These are phyloP conservation scores for Cenchrus fungigraminus DNA, from an alignment of 176 grass and related monocot genomes.

Conservation along the genomic window DNA sequence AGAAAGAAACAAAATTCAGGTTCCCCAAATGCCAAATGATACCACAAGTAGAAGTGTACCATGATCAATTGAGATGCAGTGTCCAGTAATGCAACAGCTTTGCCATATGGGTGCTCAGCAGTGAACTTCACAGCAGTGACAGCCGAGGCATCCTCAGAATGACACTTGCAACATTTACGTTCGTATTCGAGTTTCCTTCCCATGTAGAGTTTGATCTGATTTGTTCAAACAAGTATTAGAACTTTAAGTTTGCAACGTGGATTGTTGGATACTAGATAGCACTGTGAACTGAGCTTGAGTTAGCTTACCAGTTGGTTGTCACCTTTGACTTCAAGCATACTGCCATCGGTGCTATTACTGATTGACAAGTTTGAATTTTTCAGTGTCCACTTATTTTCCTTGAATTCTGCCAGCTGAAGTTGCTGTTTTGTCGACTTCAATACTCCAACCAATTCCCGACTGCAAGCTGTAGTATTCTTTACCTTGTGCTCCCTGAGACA, in stretches of 20 bases:
- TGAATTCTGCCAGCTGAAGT: slow-evolving; percentile 66
- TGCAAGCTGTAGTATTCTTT: slow-evolving; percentile 30
- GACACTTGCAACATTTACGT: slow-evolving; percentile 59
- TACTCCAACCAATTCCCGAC: slow-evolving; percentile 62
- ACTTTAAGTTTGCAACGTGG: not conserved
- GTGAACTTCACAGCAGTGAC: slow-evolving; percentile 77
- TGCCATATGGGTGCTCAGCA: slow-evolving; percentile 74
- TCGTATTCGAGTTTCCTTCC: slow-evolving; percentile 76
- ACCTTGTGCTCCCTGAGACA: slow-evolving; percentile 48
- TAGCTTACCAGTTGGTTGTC: slow-evolving; percentile 60
- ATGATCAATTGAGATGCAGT: slow-evolving; percentile 57
- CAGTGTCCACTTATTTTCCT: slow-evolving; percentile 71
- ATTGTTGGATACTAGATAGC: not conserved
- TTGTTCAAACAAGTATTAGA: slow-evolving; percentile 23
- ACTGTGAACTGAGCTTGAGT: slow-evolving; percentile 24
- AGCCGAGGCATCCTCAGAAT: slow-evolving; percentile 41
- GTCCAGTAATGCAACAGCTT: slow-evolving; percentile 69
- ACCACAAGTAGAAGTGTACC: slow-evolving; percentile 39
- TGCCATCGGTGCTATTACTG: slow-evolving; percentile 51
- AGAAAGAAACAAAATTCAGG: not conserved
- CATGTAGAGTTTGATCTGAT: slow-evolving; percentile 77
- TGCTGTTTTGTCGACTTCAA: slow-evolving; percentile 45
- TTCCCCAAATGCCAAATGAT: not conserved
- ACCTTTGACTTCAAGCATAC: slow-evolving; percentile 59
- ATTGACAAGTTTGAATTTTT: slow-evolving; percentile 57